Conservation (phyloP, 805 yeast genomes). For the Wickerhamomyces ciferrii region DNA sequence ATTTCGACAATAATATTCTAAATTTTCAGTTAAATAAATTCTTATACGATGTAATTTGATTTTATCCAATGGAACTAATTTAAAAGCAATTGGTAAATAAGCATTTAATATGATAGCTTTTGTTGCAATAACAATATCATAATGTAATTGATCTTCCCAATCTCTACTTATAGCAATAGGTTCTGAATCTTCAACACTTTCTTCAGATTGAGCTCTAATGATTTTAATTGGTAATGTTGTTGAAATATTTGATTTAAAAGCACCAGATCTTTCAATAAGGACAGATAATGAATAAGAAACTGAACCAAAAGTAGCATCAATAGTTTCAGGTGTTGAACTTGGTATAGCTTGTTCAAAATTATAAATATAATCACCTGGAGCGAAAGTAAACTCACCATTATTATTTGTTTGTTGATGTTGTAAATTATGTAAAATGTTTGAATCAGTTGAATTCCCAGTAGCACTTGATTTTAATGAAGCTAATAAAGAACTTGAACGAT, state of each 20-base stretch:
- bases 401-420: conserved; percentile 1
- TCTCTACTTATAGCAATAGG: conserved; percentile 87
- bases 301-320: conserved; percentile 73
- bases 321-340: conserved; percentile 76
- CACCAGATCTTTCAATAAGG: conserved; percentile 67
- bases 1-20: conserved; percentile 84
- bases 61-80: conserved; percentile 82
- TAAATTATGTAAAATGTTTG: not conserved
- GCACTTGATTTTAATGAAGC: conserved; percentile 9
- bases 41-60: conserved; percentile 80
- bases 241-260: conserved; percentile 72
- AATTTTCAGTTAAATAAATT: conserved; percentile 79
- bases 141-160: conserved; percentile 90
- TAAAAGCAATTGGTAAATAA: conserved; percentile 76
- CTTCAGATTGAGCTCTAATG: conserved; percentile 72
- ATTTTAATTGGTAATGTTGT: conserved; percentile 62
- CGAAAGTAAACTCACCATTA: conserved; percentile 40
- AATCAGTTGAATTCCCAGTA: not conserved
- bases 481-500: conserved; percentile 6
- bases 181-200: conserved; percentile 81
- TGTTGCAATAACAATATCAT: conserved; percentile 88
- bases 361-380: conserved; percentile 89
- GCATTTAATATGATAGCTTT: conserved; percentile 84
- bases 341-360: conserved; percentile 88
- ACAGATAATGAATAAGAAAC: conserved; percentile 72